Evolutionary conservation across 1,284 basidiomycete genomes (phyloP).

Genomic region (Meripilus lineatus): DNA sequence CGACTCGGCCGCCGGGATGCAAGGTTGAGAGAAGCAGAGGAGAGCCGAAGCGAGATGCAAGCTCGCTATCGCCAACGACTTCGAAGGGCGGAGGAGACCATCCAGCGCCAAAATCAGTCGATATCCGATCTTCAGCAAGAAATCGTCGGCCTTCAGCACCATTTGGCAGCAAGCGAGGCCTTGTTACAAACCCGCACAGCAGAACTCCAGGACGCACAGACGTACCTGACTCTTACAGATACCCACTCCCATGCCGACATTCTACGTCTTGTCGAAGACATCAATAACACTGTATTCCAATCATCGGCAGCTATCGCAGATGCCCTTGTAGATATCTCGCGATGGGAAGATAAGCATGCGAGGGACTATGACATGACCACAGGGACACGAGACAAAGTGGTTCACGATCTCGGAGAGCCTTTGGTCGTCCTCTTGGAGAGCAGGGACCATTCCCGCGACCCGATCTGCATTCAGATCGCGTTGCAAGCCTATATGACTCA

Average conservation of each 20-base stretch:
- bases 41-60: background rate
- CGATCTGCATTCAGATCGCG: background rate
- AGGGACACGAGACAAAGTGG: too few relatives aligned
- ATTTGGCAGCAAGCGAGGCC: too few relatives aligned
- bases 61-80: background rate
- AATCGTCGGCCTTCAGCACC: too few relatives aligned
- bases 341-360: too few relatives aligned
- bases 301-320: slow-evolving; percentile 15
- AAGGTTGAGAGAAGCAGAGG: background rate
- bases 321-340: too few relatives aligned
- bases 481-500: background rate
- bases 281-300: slow-evolving; percentile 23
- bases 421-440: too few relatives aligned
- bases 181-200: slow-evolving; percentile 16
- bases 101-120: too few relatives aligned
- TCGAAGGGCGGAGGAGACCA: background rate
- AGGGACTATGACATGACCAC: too few relatives aligned
- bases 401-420: too few relatives aligned
- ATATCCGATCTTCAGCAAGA: too few relatives aligned
- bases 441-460: background rate
- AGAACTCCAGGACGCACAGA: slow-evolving; percentile 21
- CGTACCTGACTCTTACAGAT: slow-evolving; percentile 18
- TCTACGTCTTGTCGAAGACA: slow-evolving; percentile 10
- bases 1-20: background rate
- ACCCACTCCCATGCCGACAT: slow-evolving; percentile 20